Conservation (phyloP, 371 early-diverging fungal genomes). For the Funneliformis caledonium region DNA sequence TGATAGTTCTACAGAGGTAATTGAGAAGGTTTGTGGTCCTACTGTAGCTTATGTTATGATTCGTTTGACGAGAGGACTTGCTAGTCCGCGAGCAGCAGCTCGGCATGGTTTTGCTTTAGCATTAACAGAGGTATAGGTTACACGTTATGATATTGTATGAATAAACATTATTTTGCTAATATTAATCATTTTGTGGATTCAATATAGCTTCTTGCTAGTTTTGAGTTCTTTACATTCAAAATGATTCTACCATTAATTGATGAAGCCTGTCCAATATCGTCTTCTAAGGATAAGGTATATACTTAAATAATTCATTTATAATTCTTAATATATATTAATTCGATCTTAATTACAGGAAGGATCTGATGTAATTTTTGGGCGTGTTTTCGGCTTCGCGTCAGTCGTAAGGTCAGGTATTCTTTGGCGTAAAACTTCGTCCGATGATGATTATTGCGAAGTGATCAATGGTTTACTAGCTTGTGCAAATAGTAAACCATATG, state of each 20-base stretch:
- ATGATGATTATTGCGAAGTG: slow-evolving; percentile 69
- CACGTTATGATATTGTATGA: not conserved
- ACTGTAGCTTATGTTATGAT: slow-evolving; percentile 90
- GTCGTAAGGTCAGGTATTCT: slow-evolving; percentile 84
- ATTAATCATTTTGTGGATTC: not conserved
- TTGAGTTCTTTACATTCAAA: slow-evolving; percentile 47
- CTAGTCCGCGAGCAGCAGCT: slow-evolving; percentile 87
- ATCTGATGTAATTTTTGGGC: slow-evolving; percentile 87
- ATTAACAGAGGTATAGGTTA: slow-evolving; percentile 74
- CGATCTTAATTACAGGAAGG: slow-evolving; percentile 68
- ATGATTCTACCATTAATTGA: slow-evolving; percentile 19
- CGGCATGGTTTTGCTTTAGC: slow-evolving; percentile 94
- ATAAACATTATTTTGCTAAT: not conserved
- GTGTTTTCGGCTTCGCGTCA: slow-evolving; percentile 85
- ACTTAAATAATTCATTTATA: slow-evolving; percentile 20
- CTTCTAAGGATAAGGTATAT: slow-evolving; percentile 40
- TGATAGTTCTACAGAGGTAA: slow-evolving; percentile 18
- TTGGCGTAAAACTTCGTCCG: slow-evolving; percentile 61
- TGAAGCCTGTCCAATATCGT: slow-evolving; percentile 25
- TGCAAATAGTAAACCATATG: slow-evolving; percentile 73
- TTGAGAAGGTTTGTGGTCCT: slow-evolving; percentile 46
- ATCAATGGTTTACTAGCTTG: slow-evolving; percentile 69
- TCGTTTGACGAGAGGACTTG: slow-evolving; percentile 86
- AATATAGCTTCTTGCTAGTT: slow-evolving; percentile 50
- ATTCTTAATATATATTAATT: not conserved